Base-by-base conservation (phyloP, 768 basidiomycete species). In the Holtermannia corniformis region DNA sequence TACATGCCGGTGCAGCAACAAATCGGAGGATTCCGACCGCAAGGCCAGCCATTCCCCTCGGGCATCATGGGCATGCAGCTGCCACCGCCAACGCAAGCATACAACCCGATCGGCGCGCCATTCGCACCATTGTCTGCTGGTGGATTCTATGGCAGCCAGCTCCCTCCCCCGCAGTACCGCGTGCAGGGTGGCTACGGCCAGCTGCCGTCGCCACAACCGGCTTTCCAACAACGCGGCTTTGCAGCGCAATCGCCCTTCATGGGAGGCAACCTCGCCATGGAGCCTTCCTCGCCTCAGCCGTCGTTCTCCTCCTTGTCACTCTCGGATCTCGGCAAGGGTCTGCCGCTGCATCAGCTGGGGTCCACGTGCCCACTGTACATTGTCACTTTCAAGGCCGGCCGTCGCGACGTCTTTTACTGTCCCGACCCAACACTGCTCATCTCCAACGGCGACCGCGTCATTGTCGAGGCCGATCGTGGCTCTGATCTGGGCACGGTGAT, bases 321-420 rank as follows among this genome's bases (percentile, higher is more conserved):
- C 0, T 55, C 64, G 2, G 66, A 68, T 51, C 82, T 93, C 21
- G 92, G 93, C 47, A 85, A 84, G 65, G 93, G 93, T 28, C 81
- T 96, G 0, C 89, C 91, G 0, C 78, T 96, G 16, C 82, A 84
- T 67, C 73, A 85, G 45, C 83, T 99, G 41, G 84, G 91, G 0
- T 70, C 84, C 12, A 81, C 82, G 28, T 87, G 85, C 77, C 89
- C 86, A n/a, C 79, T 99, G 5, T 96, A 81, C 78, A 92, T 96
- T 62, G 86, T 96, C 62, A 87, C 95, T 72, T 99, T 99, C 79
- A 99, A 96, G 74, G 92, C 92, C 0, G 89, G 90, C 0, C 82
- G 93, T 40, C 90, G 90, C 57, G 93, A 97, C 71, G 75, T 99
- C 23, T 97, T 91, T 74, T 97, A 95, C 72, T 78, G 84, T 56